Evolutionary conservation across 371 early-diverging fungal species (phyloP), one percentile per base, ranked within the genome.

Genomic region (Sporodiniella umbellata): DNA sequence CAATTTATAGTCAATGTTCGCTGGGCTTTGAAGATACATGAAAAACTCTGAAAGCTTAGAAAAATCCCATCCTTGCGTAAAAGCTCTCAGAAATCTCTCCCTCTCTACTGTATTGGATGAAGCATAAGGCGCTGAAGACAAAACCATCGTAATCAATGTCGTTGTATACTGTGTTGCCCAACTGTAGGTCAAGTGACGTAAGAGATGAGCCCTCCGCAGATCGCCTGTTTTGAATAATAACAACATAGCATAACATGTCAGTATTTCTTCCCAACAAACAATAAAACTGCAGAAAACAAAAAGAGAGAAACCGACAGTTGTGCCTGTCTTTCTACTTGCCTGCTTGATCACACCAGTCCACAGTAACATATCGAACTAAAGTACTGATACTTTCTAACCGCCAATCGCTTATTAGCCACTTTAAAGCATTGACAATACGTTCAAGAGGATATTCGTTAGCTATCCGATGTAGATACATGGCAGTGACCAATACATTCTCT

Each of bases 41-140:
- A 88, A 88, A 39, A 88, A 86, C 59, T 87, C 87, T 2, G 86
- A 86, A 28, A 88, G 64, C 22, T 85, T 80, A 42, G 85, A 86
- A 68, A 88, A 88, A 60, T 86, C 86, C 89, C 89, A 88, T 48
- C 84, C 83, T 17, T 79, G 73, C 0, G 85, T 83, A 25, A 88
- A 77, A 3, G 80, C 81, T 46, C 83, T 76, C 53, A 88, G 56
- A 35, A 88, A 87, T 6, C 80, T 62, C 25, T 85, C 85, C 26
- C 80, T 74, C 43, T 80, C 74, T 7, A 42, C 39, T 33, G 65
- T 69, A 7, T 49, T 52, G 33, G 66, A 45, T 2, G 68, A 49
- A 10, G 58, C 19, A 50, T 66, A 68, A 25, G 78, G 66, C 49
- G 76, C 62, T 30, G 70, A 46, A 14, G 66, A 51, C 33, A 74